These are phyloP conservation scores for Lactarius deliciosus DNA, from an alignment of 768 basidiomycete genomes.

Conservation along the genomic window DNA sequence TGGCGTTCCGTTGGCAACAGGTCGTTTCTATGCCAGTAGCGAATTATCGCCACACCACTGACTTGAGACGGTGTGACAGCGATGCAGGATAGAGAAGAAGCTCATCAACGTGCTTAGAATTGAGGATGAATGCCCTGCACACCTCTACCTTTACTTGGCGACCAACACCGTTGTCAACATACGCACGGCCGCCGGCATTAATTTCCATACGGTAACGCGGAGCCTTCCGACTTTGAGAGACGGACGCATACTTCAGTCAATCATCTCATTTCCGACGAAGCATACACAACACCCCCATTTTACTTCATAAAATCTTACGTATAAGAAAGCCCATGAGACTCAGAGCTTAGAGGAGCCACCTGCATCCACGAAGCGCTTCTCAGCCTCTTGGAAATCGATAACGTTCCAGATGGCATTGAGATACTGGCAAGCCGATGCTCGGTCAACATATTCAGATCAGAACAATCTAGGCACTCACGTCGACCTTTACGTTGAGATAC, in stretches of 20 bases:
- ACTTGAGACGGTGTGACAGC: not conserved
- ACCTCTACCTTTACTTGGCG: not conserved
- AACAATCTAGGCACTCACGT: conserved; percentile 54
- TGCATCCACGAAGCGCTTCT: conserved; percentile 58
- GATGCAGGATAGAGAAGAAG: not conserved
- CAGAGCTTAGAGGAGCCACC: conserved; percentile 40
- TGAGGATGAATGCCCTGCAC: not conserved
- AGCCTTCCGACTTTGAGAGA: not conserved
- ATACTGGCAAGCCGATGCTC: conserved; percentile 45
- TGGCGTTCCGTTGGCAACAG: not conserved
- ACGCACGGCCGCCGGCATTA: not conserved
- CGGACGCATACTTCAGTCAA: not conserved
- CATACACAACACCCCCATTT: conserved; percentile 4
- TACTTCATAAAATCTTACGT: not conserved
- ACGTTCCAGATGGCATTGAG: conserved; percentile 75
- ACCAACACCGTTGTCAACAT: not conserved
- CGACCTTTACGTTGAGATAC: conserved; percentile 92
- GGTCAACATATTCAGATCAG: not conserved
- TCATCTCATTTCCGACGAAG: conserved; percentile 12
- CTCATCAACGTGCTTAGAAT: not conserved
- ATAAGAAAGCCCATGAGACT: conserved; percentile 1
- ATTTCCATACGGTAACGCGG: not conserved
- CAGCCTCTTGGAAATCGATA: conserved; percentile 73
- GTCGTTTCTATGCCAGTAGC: not conserved
- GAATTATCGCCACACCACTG: not conserved